Evolutionary conservation across 441 rosid species (phyloP).

Genomic region (Gossypium davidsonii): DNA sequence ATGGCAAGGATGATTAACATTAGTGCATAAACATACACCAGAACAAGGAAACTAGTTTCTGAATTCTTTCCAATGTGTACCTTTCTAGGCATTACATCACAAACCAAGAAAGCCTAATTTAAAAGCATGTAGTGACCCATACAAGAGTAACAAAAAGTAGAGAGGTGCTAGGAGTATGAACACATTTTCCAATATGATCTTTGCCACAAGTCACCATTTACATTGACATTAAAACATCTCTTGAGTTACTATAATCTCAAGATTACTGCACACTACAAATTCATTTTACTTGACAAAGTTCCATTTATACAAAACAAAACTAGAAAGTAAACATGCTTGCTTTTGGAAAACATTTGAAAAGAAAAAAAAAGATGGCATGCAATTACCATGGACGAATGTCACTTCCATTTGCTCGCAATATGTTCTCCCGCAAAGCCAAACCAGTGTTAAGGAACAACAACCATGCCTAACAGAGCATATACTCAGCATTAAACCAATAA

Average conservation of each 20-base stretch:
- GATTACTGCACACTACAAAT: neutral
- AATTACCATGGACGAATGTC: slow-evolving; percentile 94
- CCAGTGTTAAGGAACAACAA: slow-evolving; percentile 89
- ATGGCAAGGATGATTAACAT: neutral
- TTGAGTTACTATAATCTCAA: neutral
- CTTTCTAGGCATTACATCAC: neutral
- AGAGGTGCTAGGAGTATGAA: neutral
- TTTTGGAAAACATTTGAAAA: neutral
- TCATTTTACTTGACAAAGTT: neutral
- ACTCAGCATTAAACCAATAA: neutral
- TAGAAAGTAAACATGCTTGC: slow-evolving; percentile 2
- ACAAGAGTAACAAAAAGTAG: neutral
- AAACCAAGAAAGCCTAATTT: neutral
- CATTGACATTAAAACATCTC: neutral
- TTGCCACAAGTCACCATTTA: neutral
- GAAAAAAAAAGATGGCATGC: neutral
- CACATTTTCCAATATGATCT: neutral
- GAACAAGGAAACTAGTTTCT: neutral
- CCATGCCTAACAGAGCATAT: slow-evolving; percentile 61
- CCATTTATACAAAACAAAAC: neutral
- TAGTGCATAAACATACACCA: neutral
- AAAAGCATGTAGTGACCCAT: neutral
- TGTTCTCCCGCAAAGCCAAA: slow-evolving; percentile 90
- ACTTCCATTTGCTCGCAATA: slow-evolving; percentile 88
- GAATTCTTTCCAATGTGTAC: neutral